Conservation (phyloP, 768 basidiomycete genomes). For the Guyanaporus albipodus region DNA sequence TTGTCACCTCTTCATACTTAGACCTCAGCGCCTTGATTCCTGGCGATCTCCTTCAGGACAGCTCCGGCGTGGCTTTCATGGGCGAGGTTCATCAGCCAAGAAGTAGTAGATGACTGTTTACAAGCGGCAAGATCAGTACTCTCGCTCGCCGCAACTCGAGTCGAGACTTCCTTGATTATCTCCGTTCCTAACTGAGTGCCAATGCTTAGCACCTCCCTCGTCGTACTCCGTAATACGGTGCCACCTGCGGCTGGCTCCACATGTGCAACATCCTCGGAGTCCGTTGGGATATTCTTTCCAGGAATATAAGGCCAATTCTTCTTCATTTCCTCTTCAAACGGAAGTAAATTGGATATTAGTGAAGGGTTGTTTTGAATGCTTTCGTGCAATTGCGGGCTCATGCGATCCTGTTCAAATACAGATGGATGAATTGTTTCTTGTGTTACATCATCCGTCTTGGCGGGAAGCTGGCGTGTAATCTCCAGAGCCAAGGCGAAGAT, state of each 20-base stretch:
- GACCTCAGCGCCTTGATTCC: background rate
- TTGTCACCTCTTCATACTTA: background rate
- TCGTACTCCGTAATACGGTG: conserved; percentile 13
- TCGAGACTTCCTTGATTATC: conserved; percentile 21
- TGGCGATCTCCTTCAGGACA: conserved; percentile 21
- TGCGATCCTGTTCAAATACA: conserved; percentile 42
- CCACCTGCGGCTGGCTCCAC: conserved; percentile 1
- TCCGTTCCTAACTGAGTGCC: conserved; percentile 17
- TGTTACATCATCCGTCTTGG: conserved; percentile 40
- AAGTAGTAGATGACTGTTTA: conserved; percentile 15
- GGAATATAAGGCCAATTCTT: conserved; percentile 44
- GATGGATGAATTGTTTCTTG: conserved; percentile 63
- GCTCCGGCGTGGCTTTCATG: conserved; percentile 24
- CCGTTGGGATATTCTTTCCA: conserved; percentile 12
- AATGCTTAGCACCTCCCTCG: conserved; percentile 15
- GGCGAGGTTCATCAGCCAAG: conserved; percentile 24
- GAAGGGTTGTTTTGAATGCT: conserved; percentile 40
- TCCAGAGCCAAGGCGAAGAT: conserved; percentile 47
- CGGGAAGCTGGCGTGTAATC: conserved; percentile 48
- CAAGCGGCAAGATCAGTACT: conserved; percentile 6
- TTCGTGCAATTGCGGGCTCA: conserved; percentile 33
- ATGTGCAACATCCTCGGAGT: conserved; percentile 10
- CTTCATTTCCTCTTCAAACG: conserved; percentile 51
- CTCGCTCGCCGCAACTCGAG: conserved; percentile 6
- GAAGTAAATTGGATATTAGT: conserved; percentile 41